Base-by-base conservation (phyloP, 2,329 filamentous ascomycete species). In the Periglandula ipomoeae region DNA sequence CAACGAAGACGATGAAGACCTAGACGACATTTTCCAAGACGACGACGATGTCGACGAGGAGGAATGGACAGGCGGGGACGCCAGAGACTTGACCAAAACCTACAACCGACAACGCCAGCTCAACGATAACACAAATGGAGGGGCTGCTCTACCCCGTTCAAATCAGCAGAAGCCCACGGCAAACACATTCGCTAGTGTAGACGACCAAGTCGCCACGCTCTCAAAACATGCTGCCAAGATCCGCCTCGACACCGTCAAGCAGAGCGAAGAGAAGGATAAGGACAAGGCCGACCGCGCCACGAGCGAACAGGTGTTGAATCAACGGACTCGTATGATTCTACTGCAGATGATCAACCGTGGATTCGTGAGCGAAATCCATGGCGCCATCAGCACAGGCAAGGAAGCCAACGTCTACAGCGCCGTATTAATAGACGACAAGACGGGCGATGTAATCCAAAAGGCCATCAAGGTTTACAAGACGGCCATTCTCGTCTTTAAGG, bases 401-500 rank as follows among this genome's bases (percentile, higher is more conserved):
- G 93, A 98, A 68, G 93, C 93, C 52, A 98, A 98, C 65, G 93
- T 98, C 23, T 98, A 98, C 69, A 89, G 94, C 54, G 89, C 91
- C 17, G 76, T 95, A 10, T 78, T 82, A 3, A 72, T 80, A 44
- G 72, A 81, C 6, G 75, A 78, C 9, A 68, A 64, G 20, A 65
- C 76, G 7, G 72, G 73, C 35, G 69, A 75, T 19, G 70, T 79
- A 1, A 69, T 82, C 1, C 88, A 95, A 60, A 81, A 89, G 44
- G 93, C 93, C 11, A 89, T 97, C 74, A 98, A 98, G 71, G 88
- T 98, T 45, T 98, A 98, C 80, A 98, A 98, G 77, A 98, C 93
- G 7, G 87, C 87, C 48, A 98, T 98, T 55, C 73, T 98, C 27
- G 89, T 94, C 22, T 98, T 98, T 81, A 97, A 97, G 71, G 93